Conservation (phyloP, 495 filamentous ascomycete genomes). For the Hypoxylon perforatum region DNA sequence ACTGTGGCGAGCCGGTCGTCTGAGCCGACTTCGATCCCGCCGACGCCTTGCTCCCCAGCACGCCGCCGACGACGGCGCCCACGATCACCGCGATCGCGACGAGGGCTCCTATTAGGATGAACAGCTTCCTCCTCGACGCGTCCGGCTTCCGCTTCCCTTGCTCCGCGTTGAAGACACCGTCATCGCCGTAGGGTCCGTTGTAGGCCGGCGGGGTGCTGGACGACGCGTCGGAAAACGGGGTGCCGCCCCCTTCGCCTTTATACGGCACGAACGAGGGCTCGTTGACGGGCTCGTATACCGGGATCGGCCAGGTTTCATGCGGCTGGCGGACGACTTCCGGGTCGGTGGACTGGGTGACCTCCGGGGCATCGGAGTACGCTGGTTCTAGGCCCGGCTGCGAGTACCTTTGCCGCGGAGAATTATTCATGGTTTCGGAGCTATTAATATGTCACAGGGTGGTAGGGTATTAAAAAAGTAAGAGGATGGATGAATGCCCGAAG, state of each 20-base stretch:
- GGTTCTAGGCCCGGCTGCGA: slow-evolving; percentile 33
- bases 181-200: neutral
- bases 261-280: neutral
- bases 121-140: slow-evolving; percentile 21
- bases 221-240: neutral
- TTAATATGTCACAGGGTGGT: neutral
- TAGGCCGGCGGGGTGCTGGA: no score
- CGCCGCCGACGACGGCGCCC: slow-evolving; percentile 24
- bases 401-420: neutral
- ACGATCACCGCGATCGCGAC: slow-evolving; percentile 10
- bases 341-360: slow-evolving; percentile 8
- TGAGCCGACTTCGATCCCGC: neutral
- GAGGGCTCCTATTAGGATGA: slow-evolving; percentile 15
- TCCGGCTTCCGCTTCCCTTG: neutral
- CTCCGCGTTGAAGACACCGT: neutral
- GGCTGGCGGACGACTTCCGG: neutral
- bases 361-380: slow-evolving; percentile 10
- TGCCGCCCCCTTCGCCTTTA: neutral
- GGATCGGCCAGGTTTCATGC: slow-evolving; percentile 1
- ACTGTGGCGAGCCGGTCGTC: neutral
- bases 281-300: slow-evolving; percentile 2
- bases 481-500: no score
- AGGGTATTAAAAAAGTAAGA: no score
- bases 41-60: slow-evolving; percentile 19
- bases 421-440: slow-evolving; percentile 10